A percentile compares a stretch with the other conserved stretches of the same genome.
These are phyloP conservation scores for Colletotrichum sp. DNA, from an alignment of 2,329 filamentous ascomycete genomes.

Conservation along the genomic window DNA sequence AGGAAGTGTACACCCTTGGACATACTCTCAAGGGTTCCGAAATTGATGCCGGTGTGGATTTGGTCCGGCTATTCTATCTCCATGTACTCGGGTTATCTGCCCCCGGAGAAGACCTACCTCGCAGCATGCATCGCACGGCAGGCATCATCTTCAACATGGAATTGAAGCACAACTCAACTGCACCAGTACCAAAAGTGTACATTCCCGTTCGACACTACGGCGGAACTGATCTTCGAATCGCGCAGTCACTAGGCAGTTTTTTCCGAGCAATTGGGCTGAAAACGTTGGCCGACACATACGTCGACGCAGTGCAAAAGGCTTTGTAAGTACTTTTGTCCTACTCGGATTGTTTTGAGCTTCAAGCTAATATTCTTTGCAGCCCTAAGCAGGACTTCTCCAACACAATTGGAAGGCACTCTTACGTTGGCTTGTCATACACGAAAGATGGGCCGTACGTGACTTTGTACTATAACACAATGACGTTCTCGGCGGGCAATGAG, in stretches of 20 bases:
- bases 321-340: not conserved
- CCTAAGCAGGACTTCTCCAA: slow-evolving; percentile 5
- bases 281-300: not conserved
- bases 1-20: slow-evolving; percentile 27
- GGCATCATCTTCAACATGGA: slow-evolving; percentile 39
- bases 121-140: slow-evolving; percentile 32
- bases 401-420: slow-evolving; percentile 12
- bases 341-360: not conserved
- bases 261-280: slow-evolving; percentile 5
- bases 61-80: slow-evolving; percentile 24
- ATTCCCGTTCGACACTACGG: slow-evolving; percentile 39
- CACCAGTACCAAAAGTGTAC: slow-evolving; percentile 34
- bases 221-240: slow-evolving; percentile 12
- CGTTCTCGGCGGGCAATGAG: not conserved
- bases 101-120: slow-evolving; percentile 20
- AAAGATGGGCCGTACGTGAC: slow-evolving; percentile 7
- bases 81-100: slow-evolving; percentile 17
- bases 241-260: slow-evolving; percentile 1
- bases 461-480: slow-evolving; percentile 16
- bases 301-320: slow-evolving; percentile 2
- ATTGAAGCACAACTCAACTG: slow-evolving; percentile 20
- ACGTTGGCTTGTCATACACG: slow-evolving; percentile 5
- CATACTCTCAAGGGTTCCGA: slow-evolving; percentile 9
- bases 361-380: not conserved
- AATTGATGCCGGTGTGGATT: slow-evolving; percentile 16